Base-by-base conservation (phyloP, 169 alveolate species). In the Miamiensis avidus region DNA sequence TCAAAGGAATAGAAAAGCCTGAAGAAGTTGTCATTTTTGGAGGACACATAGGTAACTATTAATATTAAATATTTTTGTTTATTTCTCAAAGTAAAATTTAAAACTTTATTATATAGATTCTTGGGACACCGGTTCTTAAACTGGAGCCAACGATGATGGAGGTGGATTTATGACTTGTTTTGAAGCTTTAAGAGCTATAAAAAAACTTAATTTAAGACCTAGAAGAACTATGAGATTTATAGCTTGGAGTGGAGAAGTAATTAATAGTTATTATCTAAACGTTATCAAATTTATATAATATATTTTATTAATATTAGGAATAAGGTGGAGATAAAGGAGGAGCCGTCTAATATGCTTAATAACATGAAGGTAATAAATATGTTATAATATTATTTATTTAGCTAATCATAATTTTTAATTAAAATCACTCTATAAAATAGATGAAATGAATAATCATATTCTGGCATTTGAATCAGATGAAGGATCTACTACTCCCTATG, bases 231-330 rank as follows among this genome's bases (percentile, higher is more conserved):
- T 85, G 27, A 81, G 90, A 72, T 85, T 85, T 75, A 79, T 85
- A 32, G 90, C 90, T 29, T 85, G 90, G 90, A 85, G 90, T 79
- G 90, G 90, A 30, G 90, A 85, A 74, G 90, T n/a, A n/a, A n/a
- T n/a, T n/a, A n/a, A n/a, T n/a, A n/a, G n/a, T n/a, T n/a, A n/a
- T n/a, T n/a, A n/a, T n/a, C n/a, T n/a, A n/a, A n/a, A n/a, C n/a
- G n/a, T n/a, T n/a, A n/a, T n/a, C n/a, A n/a, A n/a, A n/a, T n/a
- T n/a, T n/a, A n/a, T n/a, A n/a, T n/a, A n/a, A n/a, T n/a, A n/a
- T n/a, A n/a, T n/a, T n/a, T n/a, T n/a, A n/a, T n/a, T n/a, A n/a
- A n/a, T n/a, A n/a, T n/a, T n/a, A n/a, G n/a, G n/a, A 85, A 34
- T 78, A 78, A 78, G 90, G 90, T 26, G 69, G 75, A 72, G 0